A percentile compares a stretch with the other conserved stretches of the same genome.
These are phyloP conservation scores for Colletotrichum sp. DNA, from an alignment of 2,329 filamentous ascomycete species.

Conservation along the genomic window DNA sequence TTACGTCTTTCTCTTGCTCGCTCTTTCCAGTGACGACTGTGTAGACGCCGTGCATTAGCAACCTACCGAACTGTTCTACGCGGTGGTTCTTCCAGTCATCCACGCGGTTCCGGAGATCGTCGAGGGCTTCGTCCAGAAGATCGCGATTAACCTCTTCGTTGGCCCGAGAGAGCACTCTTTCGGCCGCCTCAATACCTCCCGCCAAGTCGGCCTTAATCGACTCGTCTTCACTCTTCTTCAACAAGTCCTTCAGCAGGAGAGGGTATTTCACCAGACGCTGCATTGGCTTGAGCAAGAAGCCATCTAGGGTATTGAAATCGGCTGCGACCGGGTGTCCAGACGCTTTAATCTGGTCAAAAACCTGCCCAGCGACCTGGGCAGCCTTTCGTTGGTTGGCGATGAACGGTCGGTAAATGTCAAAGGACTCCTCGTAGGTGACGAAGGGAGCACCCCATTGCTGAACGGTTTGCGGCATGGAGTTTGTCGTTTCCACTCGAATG, in stretches of 20 bases:
- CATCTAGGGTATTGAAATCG: conserved; percentile 85
- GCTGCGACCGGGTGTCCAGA: conserved; percentile 82
- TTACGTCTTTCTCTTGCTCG: conserved; percentile 89
- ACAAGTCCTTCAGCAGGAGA: conserved; percentile 84
- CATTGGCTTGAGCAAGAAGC: conserved; percentile 95
- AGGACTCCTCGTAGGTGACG: conserved; percentile 81
- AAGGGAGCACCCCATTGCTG: conserved; percentile 98
- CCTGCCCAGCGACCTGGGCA: conserved; percentile 79
- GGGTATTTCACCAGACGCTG: conserved; percentile 96
- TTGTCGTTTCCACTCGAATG: conserved; percentile 94
- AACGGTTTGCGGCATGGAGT: conserved; percentile 74
- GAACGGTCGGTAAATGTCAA: conserved; percentile 94
- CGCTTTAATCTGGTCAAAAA: conserved; percentile 84
- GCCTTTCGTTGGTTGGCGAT: conserved; percentile 96
- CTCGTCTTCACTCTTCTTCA: conserved; percentile 82
- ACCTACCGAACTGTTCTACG: conserved; percentile 87
- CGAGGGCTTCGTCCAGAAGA: conserved; percentile 80
- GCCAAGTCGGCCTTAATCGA: conserved; percentile 74
- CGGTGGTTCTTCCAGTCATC: conserved; percentile 97
- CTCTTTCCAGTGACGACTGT: conserved; percentile 89
- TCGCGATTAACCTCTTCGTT: conserved; percentile 92
- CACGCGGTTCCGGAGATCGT: conserved; percentile 81
- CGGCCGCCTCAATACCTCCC: conserved; percentile 80
- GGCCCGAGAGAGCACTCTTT: conserved; percentile 80
- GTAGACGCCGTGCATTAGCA: conserved; percentile 88